Base-by-base conservation (phyloP, 768 basidiomycete genomes). In the Hericium alpestre region DNA sequence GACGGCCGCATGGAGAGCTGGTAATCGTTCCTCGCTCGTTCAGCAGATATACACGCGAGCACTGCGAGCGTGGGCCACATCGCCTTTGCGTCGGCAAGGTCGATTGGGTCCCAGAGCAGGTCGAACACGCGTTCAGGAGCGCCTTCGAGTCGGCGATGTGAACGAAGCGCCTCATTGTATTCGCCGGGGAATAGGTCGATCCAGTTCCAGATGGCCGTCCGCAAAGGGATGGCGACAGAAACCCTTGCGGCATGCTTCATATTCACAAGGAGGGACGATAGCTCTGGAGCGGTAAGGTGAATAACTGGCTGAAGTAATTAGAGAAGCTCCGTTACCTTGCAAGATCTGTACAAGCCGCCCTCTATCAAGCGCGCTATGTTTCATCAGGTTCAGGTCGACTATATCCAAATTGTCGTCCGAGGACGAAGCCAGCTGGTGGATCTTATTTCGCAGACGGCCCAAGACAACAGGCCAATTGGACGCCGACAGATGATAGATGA, bases 191-290 rank as follows among this genome's bases (percentile, higher is more conserved):
- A 88, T 22, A 80, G 73, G 32, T 87, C 83, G 37, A 94, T 83
- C 91, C 91, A 95, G 60, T 87, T 91, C 92, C 93, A 94, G 25
- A 95, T 74, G 1, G 89, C 90, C 27, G 79, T 76, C 20, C 90
- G 81, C 38, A 95, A 76, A 25, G 86, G 81, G 25, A 79, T 73
- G 0, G 90, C 82, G 51, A 93, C 77, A 1, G 86, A 83, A 13
- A 79, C 69, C 57, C 91, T 90, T 0, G 84, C 80, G 41, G 88
- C 83, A 38, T 75, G 77, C 61, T 81, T 82, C 83, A 95, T 86
- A 65, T 86, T 88, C 22, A 94, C 81, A 27, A 95, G 79, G 4
- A 90, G 74, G 1, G 87, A 88, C 0, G 88, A 87, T 1, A 93
- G 66, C 66, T 94, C 93, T 87, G 64, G 8, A 50, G 16, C 55